Evolutionary conservation across 306 rosid species (phyloP).

Genomic region (Pterocarpus santalinus): DNA sequence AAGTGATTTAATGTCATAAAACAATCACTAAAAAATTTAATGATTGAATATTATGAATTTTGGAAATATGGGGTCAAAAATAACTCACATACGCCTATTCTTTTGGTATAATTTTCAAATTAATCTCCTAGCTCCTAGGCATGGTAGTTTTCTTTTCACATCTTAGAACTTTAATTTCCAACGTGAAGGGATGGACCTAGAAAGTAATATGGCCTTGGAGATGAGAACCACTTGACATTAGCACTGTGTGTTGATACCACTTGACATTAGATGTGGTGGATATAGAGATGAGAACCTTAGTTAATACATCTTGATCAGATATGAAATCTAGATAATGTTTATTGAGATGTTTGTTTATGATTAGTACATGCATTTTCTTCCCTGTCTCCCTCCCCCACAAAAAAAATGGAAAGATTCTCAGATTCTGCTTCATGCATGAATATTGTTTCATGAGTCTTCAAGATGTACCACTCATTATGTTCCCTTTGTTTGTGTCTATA

Average conservation of each 20-base stretch:
- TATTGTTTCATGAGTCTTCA: not conserved
- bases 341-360: too few relatives aligned
- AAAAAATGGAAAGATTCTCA: not conserved
- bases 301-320: too few relatives aligned
- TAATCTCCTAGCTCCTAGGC: not conserved
- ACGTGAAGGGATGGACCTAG: not conserved
- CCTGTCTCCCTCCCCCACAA: too few relatives aligned
- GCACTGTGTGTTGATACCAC: too few relatives aligned
- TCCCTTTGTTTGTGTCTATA: not conserved
- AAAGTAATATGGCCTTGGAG: not conserved
- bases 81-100: not conserved
- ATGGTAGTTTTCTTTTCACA: not conserved
- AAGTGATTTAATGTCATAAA: too few relatives aligned
- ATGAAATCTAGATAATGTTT: too few relatives aligned
- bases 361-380: too few relatives aligned
- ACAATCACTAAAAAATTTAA: not conserved
- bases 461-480: constrained; percentile 1
- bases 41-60: not conserved
- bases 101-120: not conserved
- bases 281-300: too few relatives aligned
- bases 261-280: too few relatives aligned
- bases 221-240: too few relatives aligned
- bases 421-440: not conserved
- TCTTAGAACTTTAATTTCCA: not conserved
- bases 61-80: not conserved